Evolutionary conservation across 176 grass and related monocot genomes (phyloP).

Genomic region (Areca catechu): DNA sequence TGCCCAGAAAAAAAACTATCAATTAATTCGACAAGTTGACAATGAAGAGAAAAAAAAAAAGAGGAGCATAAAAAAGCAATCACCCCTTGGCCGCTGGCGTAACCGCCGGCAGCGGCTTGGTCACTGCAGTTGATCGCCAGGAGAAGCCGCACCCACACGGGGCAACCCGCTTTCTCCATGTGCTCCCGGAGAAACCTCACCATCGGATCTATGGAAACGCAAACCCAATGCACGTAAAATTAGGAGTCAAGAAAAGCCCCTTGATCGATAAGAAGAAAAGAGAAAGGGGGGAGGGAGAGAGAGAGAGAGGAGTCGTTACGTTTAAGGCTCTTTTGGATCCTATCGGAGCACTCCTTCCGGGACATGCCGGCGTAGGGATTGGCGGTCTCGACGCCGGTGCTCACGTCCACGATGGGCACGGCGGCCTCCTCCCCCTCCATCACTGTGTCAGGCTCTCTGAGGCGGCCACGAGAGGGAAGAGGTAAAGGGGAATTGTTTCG

Average conservation of each 20-base stretch:
- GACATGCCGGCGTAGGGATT: constrained; percentile 20
- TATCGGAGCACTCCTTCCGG: constrained; percentile 37
- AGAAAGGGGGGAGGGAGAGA: neutral
- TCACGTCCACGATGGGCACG: constrained; percentile 13
- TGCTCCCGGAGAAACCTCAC: constrained; percentile 62
- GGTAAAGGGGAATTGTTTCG: too few relatives aligned
- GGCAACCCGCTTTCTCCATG: constrained; percentile 65
- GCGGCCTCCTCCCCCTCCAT: constrained; percentile 9
- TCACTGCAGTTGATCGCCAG: constrained; percentile 24
- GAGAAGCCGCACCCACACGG: constrained; percentile 45
- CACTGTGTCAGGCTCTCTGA: too few relatives aligned
- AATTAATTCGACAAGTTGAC: too few relatives aligned
- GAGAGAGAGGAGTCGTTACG: constrained; percentile 10
- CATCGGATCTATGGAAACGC: constrained; percentile 46
- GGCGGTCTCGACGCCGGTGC: neutral
- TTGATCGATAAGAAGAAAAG: neutral
- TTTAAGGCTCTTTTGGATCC: constrained; percentile 47
- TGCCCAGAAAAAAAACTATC: too few relatives aligned
- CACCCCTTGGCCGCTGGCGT: constrained; percentile 37
- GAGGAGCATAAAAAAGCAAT: neutral
- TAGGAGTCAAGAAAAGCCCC: neutral
- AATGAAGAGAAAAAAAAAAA: too few relatives aligned
- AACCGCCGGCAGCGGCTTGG: constrained; percentile 31
- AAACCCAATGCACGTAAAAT: constrained; percentile 2
- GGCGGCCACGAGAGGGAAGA: too few relatives aligned